phyloP scores from a whole-genome alignment of 1,139 yeast species.

The Yamadazyma sp. region DNA sequence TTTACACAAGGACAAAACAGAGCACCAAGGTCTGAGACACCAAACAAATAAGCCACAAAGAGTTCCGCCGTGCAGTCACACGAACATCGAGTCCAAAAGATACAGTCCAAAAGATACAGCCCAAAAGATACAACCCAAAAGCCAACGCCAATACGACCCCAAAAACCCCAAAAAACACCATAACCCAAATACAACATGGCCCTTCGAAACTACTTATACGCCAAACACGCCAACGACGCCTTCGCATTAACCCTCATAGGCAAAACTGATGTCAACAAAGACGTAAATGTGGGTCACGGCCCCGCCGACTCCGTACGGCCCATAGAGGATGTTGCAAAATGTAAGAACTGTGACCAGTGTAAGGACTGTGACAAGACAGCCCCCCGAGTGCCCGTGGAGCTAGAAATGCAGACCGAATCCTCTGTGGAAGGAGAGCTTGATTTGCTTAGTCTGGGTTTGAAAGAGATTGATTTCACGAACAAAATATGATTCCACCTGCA shows the following conservation, averaged over 20 bases:
- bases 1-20: too few relatives aligned
- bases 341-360: conserved; percentile 31
- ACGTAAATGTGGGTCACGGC: background rate
- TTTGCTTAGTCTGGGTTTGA: conserved; percentile 2
- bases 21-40: too few relatives aligned
- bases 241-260: conserved; percentile 13
- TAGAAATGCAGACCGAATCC: background rate
- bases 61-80: too few relatives aligned
- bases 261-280: conserved; percentile 7
- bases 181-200: conserved; percentile 35
- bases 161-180: too few relatives aligned
- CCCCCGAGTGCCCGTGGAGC: conserved; percentile 11
- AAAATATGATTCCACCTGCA: conserved; percentile 3
- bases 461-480: conserved; percentile 11
- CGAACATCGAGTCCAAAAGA: too few relatives aligned
- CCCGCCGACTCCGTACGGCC: background rate
- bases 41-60: too few relatives aligned
- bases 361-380: conserved; percentile 18
- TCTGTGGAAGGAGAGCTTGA: conserved; percentile 6
- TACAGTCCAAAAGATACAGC: too few relatives aligned
- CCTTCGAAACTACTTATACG: conserved; percentile 43
- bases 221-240: conserved; percentile 34
- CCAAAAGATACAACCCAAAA: too few relatives aligned
- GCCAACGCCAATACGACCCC: too few relatives aligned
- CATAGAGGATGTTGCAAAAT: conserved; percentile 11